Conservation (phyloP, 2,329 filamentous ascomycete species). For the Pseudogymnoascus sp. region DNA sequence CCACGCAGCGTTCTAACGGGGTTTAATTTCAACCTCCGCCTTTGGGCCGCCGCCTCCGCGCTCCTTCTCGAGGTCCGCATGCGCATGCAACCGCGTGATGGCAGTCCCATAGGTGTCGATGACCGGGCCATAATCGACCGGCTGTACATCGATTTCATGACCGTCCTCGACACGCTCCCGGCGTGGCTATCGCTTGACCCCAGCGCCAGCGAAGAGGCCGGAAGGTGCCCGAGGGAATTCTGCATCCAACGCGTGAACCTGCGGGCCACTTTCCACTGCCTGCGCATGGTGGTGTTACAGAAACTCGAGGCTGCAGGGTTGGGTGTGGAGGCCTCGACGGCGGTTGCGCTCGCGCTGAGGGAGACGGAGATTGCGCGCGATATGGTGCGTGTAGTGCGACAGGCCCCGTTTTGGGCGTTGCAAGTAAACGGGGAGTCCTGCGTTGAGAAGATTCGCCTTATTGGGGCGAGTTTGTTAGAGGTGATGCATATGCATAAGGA, state of each 20-base stretch:
- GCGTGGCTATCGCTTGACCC: constrained; percentile 28
- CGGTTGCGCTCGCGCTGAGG: constrained; percentile 16
- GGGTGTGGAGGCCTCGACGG: constrained; percentile 8
- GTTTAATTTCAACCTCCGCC: constrained; percentile 36
- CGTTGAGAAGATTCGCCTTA: constrained; percentile 36
- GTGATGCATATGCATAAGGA: constrained; percentile 34
- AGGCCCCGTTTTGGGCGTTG: constrained; percentile 37
- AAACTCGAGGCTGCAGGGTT: constrained; percentile 20
- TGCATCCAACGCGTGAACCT: constrained; percentile 36
- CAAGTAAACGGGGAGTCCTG: constrained; percentile 36
- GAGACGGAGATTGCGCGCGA: constrained; percentile 39
- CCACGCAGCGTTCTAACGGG: constrained; percentile 31
- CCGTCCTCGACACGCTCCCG: constrained; percentile 35
- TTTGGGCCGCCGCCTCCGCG: constrained; percentile 37
- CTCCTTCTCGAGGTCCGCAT: constrained; percentile 32
- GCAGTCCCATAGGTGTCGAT: not conserved
- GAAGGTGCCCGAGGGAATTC: constrained; percentile 11
- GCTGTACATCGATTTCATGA: constrained; percentile 35
- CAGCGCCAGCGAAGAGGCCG: constrained; percentile 13
- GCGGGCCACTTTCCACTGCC: constrained; percentile 35
- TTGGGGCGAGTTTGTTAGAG: constrained; percentile 33
- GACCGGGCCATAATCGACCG: constrained; percentile 25
- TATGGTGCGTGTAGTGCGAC: constrained; percentile 35
- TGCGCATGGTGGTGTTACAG: constrained; percentile 34
- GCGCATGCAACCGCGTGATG: constrained; percentile 12